A percentile compares a stretch with the other conserved stretches of the same genome.
Conservation (phyloP, 192 early-diverging fungal species). For the Diversispora eburnea region DNA sequence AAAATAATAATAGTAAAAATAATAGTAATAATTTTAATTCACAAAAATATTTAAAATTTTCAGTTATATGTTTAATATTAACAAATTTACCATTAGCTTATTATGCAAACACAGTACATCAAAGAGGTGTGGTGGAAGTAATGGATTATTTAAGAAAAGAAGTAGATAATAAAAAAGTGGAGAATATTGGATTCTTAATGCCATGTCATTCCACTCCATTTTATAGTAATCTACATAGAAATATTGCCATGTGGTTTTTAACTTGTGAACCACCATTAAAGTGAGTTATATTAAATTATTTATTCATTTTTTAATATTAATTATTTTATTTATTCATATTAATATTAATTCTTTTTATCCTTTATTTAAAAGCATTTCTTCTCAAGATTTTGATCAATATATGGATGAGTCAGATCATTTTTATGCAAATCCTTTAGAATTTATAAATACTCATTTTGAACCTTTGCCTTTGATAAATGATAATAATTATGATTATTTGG, state of each 20-base stretch:
- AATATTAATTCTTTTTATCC: background rate
- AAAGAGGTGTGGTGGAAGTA: slow-evolving; percentile 90
- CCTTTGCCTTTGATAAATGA: background rate
- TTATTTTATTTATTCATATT: background rate
- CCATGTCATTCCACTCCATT: slow-evolving; percentile 98
- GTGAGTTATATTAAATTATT: slow-evolving; percentile 30
- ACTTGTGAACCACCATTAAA: slow-evolving; percentile 88
- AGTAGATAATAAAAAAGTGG: slow-evolving; percentile 22
- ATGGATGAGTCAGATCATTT: slow-evolving; percentile 79
- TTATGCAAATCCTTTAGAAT: slow-evolving; percentile 64
- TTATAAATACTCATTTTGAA: slow-evolving; percentile 45
- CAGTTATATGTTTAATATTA: slow-evolving; percentile 47
- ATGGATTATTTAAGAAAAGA: slow-evolving; percentile 66
- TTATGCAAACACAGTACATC: slow-evolving; percentile 79
- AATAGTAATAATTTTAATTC: no score
- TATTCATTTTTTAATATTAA: slow-evolving; percentile 1
- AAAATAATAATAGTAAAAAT: no score
- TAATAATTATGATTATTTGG: no score
- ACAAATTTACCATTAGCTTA: slow-evolving; percentile 66
- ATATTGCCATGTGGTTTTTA: slow-evolving; percentile 70
- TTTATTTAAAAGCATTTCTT: background rate
- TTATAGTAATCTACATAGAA: slow-evolving; percentile 76
- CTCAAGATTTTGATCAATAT: slow-evolving; percentile 38
- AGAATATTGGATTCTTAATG: slow-evolving; percentile 77
- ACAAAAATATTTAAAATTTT: background rate